Percentiles rank a stretch among this genome's conserved stretches.
phyloP scores from a whole-genome alignment of 2,329 filamentous ascomycete genomes.

The Bretziella fagacearum region DNA sequence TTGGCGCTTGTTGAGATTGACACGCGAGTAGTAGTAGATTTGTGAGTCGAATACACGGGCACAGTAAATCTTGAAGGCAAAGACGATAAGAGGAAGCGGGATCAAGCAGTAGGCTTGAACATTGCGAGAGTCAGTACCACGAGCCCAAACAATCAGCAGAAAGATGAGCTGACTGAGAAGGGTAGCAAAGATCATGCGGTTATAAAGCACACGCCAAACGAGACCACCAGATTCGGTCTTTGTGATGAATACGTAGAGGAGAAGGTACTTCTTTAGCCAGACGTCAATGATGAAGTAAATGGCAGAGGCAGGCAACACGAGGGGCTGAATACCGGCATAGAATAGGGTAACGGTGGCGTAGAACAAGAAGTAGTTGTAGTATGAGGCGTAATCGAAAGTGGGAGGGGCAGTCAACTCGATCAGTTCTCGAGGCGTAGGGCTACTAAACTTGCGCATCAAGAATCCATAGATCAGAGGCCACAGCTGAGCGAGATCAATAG shows the following conservation, averaged over 20 bases:
- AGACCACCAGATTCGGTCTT: slow-evolving; percentile 91
- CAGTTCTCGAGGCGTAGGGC: slow-evolving; percentile 74
- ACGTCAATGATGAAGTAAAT: slow-evolving; percentile 80
- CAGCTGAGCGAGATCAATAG: slow-evolving; percentile 82
- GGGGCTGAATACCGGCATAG: slow-evolving; percentile 70
- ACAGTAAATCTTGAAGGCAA: slow-evolving; percentile 81
- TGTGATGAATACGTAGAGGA: slow-evolving; percentile 89
- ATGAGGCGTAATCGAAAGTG: slow-evolving; percentile 83
- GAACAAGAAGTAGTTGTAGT: slow-evolving; percentile 97
- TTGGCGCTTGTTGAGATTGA: slow-evolving; percentile 25
- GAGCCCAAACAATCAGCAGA: slow-evolving; percentile 57
- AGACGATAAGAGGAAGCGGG: slow-evolving; percentile 61
- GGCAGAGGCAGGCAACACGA: slow-evolving; percentile 71
- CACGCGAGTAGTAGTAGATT: slow-evolving; percentile 61
- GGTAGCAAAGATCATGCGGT: slow-evolving; percentile 71
- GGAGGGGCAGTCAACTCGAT: slow-evolving; percentile 89
- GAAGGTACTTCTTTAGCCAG: slow-evolving; percentile 84
- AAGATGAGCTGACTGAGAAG: slow-evolving; percentile 66
- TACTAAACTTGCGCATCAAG: slow-evolving; percentile 66
- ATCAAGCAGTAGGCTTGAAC: slow-evolving; percentile 47
- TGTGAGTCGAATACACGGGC: slow-evolving; percentile 56
- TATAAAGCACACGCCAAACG: slow-evolving; percentile 84
- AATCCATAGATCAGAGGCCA: slow-evolving; percentile 74
- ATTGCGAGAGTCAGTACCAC: slow-evolving; percentile 39
- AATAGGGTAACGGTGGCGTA: slow-evolving; percentile 80